Percentiles rank a stretch among this genome's conserved stretches.
These are phyloP conservation scores for Phytopythium chamaehyphon DNA, from an alignment of 352 stramenopile species.

Conservation along the genomic window DNA sequence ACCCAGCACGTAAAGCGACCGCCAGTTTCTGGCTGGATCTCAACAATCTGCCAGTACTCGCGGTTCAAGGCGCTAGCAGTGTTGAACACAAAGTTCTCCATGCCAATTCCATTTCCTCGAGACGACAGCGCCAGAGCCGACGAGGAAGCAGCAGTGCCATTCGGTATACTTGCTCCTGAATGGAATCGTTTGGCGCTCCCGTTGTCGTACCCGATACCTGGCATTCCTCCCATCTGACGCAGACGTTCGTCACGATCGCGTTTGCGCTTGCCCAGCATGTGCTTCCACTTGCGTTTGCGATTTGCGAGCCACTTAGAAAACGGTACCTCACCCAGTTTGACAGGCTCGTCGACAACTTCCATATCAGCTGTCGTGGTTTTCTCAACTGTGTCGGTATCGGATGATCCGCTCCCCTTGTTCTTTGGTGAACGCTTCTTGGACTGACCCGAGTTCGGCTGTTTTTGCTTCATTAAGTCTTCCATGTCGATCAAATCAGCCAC, in stretches of 20 bases:
- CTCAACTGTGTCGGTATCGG: conserved; percentile 2
- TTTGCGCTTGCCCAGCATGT: conserved; percentile 48
- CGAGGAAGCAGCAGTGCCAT: too few relatives aligned
- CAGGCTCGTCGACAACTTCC: conserved; percentile 5
- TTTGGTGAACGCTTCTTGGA: too few relatives aligned
- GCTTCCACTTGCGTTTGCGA: conserved; percentile 77
- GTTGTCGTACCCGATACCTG: conserved; percentile 26
- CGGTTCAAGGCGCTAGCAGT: conserved; percentile 46
- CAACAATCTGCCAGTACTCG: conserved; percentile 78
- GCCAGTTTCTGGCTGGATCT: conserved; percentile 68
- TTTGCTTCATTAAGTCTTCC: conserved; percentile 43
- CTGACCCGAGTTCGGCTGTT: not conserved
- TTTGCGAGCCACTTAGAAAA: conserved; percentile 59
- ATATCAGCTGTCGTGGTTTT: conserved; percentile 4
- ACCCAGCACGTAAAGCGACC: conserved; percentile 95
- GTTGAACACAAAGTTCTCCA: conserved; percentile 81
- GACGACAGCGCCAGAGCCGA: too few relatives aligned
- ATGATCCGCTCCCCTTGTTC: conserved; percentile 9
- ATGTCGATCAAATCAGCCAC: conserved; percentile 68
- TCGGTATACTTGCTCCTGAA: conserved; percentile 9
- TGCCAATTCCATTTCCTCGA: conserved; percentile 42
- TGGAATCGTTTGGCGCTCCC: conserved; percentile 32
- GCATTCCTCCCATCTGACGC: conserved; percentile 18
- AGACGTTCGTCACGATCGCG: conserved; percentile 51
- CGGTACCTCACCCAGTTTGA: conserved; percentile 57